These are phyloP conservation scores for Leccinum pellstonianum DNA, from an alignment of 768 basidiomycete genomes.

Conservation along the genomic window DNA sequence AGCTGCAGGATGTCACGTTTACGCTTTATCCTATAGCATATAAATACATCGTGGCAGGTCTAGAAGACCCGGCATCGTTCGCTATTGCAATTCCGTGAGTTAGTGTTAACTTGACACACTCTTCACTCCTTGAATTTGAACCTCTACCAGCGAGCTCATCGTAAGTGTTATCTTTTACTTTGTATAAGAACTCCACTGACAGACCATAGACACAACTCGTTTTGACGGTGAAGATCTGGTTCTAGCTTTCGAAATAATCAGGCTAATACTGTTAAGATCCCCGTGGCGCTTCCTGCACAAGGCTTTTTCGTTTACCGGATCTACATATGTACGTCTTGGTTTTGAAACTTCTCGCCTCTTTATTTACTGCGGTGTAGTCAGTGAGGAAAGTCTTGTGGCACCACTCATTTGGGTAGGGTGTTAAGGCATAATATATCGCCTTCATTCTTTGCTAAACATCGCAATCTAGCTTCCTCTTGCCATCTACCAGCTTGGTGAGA, in stretches of 20 bases:
- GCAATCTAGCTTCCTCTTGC: slow-evolving; percentile 1
- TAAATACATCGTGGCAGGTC: slow-evolving; percentile 1
- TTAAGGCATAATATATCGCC: too few relatives aligned
- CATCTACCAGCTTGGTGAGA: slow-evolving; percentile 2
- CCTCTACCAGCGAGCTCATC: slow-evolving; percentile 3
- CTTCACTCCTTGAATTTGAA: not conserved
- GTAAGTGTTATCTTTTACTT: not conserved
- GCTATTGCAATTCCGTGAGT: not conserved
- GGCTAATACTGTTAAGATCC: not conserved
- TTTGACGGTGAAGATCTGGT: slow-evolving; percentile 1
- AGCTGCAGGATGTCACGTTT: not conserved
- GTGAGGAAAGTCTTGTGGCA: not conserved
- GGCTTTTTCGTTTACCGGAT: slow-evolving; percentile 11
- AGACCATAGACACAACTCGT: slow-evolving; percentile 2
- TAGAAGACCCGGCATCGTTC: not conserved
- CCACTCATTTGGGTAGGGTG: slow-evolving; percentile 6
- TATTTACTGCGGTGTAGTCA: slow-evolving; percentile 1
- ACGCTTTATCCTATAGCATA: not conserved
- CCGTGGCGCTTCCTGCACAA: slow-evolving; percentile 3
- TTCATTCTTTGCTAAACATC: not conserved
- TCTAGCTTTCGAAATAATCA: not conserved
- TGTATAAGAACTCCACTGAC: not conserved
- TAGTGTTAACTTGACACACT: not conserved
- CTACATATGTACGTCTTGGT: slow-evolving; percentile 1
- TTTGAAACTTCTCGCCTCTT: not conserved